phyloP scores from a whole-genome alignment of 148 eudicot species.

The Rhododendron kiyosumense region DNA sequence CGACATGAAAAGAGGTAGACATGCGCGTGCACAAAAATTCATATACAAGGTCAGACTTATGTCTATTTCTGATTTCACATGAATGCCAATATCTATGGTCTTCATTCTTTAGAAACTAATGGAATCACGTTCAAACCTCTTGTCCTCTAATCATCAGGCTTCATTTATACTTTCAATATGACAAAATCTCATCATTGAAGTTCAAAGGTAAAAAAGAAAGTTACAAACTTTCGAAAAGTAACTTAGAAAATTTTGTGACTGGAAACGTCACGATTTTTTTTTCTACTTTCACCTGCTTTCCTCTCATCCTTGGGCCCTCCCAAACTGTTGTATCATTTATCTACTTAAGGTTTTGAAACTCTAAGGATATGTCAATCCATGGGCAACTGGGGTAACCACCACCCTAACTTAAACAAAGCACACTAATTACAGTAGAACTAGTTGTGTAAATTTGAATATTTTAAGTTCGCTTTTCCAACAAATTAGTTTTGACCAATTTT shows the following conservation, averaged over 20 bases:
- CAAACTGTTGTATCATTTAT: neutral
- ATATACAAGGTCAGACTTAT: neutral
- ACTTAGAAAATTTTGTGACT: neutral
- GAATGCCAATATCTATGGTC: neutral
- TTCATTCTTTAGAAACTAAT: neutral
- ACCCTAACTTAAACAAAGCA: neutral
- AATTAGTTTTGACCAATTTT: neutral
- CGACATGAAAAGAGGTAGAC: neutral
- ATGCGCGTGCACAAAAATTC: neutral
- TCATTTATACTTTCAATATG: neutral
- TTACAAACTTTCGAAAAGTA: neutral
- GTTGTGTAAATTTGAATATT: neutral
- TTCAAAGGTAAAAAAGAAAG: neutral
- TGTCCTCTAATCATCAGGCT: neutral
- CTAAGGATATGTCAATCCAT: neutral
- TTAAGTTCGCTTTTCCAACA: neutral
- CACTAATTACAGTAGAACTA: neutral
- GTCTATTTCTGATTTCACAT: neutral
- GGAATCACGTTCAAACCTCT: neutral
- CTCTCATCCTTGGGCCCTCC: neutral
- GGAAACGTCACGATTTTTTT: neutral
- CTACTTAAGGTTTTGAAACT: neutral
- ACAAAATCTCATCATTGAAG: neutral
- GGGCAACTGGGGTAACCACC: neutral
- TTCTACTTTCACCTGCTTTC: neutral